Evolutionary conservation across 1,139 yeast genomes (phyloP).

Genomic region (Candida gigantensis): DNA sequence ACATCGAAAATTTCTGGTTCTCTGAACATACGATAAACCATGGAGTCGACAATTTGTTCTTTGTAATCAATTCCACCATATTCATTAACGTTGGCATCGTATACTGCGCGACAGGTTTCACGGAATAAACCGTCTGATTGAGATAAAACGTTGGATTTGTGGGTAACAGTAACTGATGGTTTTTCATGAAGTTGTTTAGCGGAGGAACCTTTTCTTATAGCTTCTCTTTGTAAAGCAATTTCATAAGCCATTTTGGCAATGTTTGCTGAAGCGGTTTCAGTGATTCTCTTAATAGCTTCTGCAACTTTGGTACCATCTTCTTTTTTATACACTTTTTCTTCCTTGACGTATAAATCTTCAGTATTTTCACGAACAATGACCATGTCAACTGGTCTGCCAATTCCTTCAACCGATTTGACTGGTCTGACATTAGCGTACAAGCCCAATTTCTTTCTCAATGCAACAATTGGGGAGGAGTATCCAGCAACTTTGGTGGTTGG

Average conservation of each 20-base stretch:
- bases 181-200: constrained; percentile 43
- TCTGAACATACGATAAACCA: constrained; percentile 98
- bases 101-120: constrained; percentile 80
- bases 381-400: constrained; percentile 89
- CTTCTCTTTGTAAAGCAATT: constrained; percentile 89
- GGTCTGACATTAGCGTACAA: constrained; percentile 97
- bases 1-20: constrained; percentile 97
- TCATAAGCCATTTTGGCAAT: constrained; percentile 92
- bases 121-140: constrained; percentile 95
- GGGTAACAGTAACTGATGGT: constrained; percentile 88
- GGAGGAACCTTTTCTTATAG: constrained; percentile 66
- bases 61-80: constrained; percentile 65
- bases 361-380: constrained; percentile 98
- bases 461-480: constrained; percentile 97
- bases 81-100: constrained; percentile 61
- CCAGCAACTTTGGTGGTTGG: constrained; percentile 94
- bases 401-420: constrained; percentile 86
- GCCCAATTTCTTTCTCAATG: constrained; percentile 91
- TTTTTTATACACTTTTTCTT: constrained; percentile 72
- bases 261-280: constrained; percentile 80
- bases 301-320: constrained; percentile 83
- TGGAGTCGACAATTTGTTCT: constrained; percentile 97
- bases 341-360: constrained; percentile 94
- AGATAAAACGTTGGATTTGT: constrained; percentile 92
- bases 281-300: constrained; percentile 95